phyloP scores from a whole-genome alignment of 1,139 yeast genomes.

The Meyerozyma carpophila region DNA sequence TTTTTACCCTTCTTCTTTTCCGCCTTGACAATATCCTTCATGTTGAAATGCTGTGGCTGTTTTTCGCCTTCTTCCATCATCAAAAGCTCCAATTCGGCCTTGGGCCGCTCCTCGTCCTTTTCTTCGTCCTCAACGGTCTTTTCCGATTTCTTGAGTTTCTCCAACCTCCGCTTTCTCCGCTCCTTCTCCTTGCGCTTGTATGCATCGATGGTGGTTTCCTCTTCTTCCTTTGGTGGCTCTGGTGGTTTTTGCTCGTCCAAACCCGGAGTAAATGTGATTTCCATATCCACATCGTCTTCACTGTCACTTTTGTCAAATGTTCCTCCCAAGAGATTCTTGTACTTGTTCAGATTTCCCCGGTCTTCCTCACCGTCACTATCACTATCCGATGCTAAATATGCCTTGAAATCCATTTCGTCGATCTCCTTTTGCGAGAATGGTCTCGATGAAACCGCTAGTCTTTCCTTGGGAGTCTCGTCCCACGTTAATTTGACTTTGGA shows the following conservation, averaged over 20 bases:
- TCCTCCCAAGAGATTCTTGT: slow-evolving; percentile 56
- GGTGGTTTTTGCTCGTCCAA: slow-evolving; percentile 41
- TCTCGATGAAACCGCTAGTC: slow-evolving; percentile 70
- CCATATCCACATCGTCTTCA: slow-evolving; percentile 83
- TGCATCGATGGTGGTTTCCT: slow-evolving; percentile 76
- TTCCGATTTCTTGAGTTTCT: slow-evolving; percentile 57
- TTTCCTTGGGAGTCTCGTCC: slow-evolving; percentile 96
- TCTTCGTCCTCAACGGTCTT: slow-evolving; percentile 35
- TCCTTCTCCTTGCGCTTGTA: slow-evolving; percentile 89
- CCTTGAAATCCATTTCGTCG: slow-evolving; percentile 95
- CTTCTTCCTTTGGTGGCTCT: slow-evolving; percentile 24
- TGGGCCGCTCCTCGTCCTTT: slow-evolving; percentile 23
- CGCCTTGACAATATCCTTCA: slow-evolving; percentile 72
- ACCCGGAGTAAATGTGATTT: slow-evolving; percentile 92
- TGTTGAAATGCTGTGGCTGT: slow-evolving; percentile 60
- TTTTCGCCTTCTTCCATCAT: slow-evolving; percentile 61
- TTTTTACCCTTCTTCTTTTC: slow-evolving; percentile 57
- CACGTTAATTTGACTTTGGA: slow-evolving; percentile 91
- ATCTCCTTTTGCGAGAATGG: slow-evolving; percentile 87
- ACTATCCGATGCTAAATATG: slow-evolving; percentile 87
- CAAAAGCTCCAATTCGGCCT: slow-evolving; percentile 69
- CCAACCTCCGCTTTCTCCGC: slow-evolving; percentile 78
- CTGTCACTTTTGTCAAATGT: slow-evolving; percentile 36
- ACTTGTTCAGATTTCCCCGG: slow-evolving; percentile 49
- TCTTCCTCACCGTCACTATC: slow-evolving; percentile 47